Base-by-base conservation (phyloP, 2,329 filamentous ascomycete species). In the Penicillium brevicompactum region DNA sequence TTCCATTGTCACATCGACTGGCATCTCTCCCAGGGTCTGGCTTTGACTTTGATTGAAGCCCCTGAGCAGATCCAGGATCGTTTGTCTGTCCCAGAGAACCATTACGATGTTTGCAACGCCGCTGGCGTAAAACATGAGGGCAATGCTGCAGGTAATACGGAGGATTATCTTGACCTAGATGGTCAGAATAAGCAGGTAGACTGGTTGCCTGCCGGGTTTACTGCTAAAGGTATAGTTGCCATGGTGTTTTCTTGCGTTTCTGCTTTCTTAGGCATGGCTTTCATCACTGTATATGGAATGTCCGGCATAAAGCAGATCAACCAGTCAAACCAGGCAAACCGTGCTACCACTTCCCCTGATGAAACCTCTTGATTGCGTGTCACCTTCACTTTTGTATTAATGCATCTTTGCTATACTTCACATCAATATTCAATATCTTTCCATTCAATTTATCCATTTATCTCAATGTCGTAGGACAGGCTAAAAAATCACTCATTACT, bases 1-100 rank as follows among this genome's bases (percentile, higher is more conserved):
- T 89, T 92, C 76, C 89, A 92, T 73, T 92, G 89, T 73, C 90
- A 93, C 69, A 87, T 92, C 50, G 88, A 90, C 67, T 93, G 88
- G 88, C 88, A 91, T 68, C 78, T 90, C 54, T 75, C 81, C 1
- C 85, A 84, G 3, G 88, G 88, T n/a, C 78, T 91, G 2, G 77
- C 85, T 3, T 82, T 85, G 22, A 86, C 84, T 1, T 82, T 90
- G 60, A 72, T 89, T 57, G 87, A 88, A 70, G 82, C 84, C 0
- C 87, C 86, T 0, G 67, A 81, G 3, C 80, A 84, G 16, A 68
- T 94, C 0, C 89, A 92, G 66, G 71, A 82, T 56, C 76, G 72
- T 0, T 63, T 88, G 34, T 76, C 73, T 0, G 82, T 95, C 18
- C 89, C 90, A 0, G 68, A 79, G 27, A 80, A 87, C 56, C 85